Percentiles rank a stretch among this genome's conserved stretches.
These are phyloP conservation scores for Beauveria asiatica DNA, from an alignment of 2,329 filamentous ascomycete genomes.

Conservation along the genomic window DNA sequence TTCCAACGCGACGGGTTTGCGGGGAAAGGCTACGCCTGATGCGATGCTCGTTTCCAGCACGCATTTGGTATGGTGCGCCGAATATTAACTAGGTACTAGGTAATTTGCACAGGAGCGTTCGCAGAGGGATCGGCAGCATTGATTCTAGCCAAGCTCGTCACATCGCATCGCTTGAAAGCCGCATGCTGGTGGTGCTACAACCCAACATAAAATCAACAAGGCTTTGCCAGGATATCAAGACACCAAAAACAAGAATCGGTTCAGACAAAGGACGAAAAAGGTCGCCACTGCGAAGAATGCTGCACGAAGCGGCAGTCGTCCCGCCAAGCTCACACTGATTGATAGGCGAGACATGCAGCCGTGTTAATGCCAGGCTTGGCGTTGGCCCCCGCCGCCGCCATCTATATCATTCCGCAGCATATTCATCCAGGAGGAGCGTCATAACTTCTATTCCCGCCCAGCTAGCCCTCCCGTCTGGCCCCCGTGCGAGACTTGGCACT, in stretches of 20 bases:
- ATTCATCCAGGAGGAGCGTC: neutral
- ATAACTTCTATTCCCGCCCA: neutral
- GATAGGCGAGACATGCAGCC: neutral
- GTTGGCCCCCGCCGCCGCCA: neutral
- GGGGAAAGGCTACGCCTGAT: neutral
- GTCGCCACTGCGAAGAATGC: too few species aligned
- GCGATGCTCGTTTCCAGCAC: neutral
- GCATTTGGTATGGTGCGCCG: neutral
- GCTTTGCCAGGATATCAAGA: too few species aligned
- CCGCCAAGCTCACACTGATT: neutral
- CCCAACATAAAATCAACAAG: too few species aligned
- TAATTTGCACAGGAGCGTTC: neutral
- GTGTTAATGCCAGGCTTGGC: neutral
- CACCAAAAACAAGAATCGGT: too few species aligned
- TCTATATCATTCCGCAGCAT: neutral
- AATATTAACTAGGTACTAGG: too few species aligned
- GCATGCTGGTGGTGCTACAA: too few species aligned
- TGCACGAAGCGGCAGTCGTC: too few species aligned
- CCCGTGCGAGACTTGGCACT: too few species aligned
- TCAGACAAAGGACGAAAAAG: too few species aligned
- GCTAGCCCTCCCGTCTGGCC: too few species aligned
- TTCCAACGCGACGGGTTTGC: neutral
- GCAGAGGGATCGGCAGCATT: neutral
- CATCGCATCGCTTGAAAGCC: neutral
- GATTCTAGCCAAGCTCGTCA: neutral